phyloP scores from a whole-genome alignment of 2,329 filamentous ascomycete species.

The Fusarium sp. region DNA sequence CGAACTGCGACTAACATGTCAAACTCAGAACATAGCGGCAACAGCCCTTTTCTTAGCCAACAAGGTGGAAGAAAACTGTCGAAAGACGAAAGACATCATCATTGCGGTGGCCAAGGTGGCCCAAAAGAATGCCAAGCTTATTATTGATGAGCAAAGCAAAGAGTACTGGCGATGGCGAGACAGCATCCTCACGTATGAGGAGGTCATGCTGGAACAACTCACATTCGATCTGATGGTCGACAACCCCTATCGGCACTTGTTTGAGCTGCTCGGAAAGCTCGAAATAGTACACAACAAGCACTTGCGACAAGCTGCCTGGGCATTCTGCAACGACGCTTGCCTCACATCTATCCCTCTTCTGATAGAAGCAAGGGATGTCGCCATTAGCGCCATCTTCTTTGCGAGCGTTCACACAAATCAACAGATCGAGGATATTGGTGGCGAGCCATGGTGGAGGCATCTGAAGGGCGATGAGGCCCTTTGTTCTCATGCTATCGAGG shows the following conservation, averaged over 20 bases:
- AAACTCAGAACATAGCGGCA: constrained; percentile 78
- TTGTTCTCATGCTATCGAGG: constrained; percentile 77
- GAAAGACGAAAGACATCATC: constrained; percentile 94
- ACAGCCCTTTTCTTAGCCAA: constrained; percentile 94
- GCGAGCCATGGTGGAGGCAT: constrained; percentile 87
- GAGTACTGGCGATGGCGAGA: constrained; percentile 99
- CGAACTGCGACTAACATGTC: constrained; percentile 24
- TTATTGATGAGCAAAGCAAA: constrained; percentile 96
- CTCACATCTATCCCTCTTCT: constrained; percentile 87
- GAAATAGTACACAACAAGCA: constrained; percentile 81
- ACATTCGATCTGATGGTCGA: constrained; percentile 95
- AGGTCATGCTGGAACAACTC: constrained; percentile 88
- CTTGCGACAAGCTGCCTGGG: constrained; percentile 88
- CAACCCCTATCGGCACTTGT: constrained; percentile 86
- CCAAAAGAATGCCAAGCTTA: constrained; percentile 89
- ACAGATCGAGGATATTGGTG: constrained; percentile 79
- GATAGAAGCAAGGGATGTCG: constrained; percentile 82
- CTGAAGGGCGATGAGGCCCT: constrained; percentile 77
- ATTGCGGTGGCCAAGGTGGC: constrained; percentile 93
- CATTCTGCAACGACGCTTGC: constrained; percentile 91
- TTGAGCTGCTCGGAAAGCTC: constrained; percentile 80
- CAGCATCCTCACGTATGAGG: constrained; percentile 91
- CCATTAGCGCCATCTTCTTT: constrained; percentile 87
- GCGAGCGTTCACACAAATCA: constrained; percentile 80
- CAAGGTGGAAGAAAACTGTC: constrained; percentile 96